Evolutionary conservation across 345 rosid species (phyloP).

Genomic region (Brassica incana): DNA sequence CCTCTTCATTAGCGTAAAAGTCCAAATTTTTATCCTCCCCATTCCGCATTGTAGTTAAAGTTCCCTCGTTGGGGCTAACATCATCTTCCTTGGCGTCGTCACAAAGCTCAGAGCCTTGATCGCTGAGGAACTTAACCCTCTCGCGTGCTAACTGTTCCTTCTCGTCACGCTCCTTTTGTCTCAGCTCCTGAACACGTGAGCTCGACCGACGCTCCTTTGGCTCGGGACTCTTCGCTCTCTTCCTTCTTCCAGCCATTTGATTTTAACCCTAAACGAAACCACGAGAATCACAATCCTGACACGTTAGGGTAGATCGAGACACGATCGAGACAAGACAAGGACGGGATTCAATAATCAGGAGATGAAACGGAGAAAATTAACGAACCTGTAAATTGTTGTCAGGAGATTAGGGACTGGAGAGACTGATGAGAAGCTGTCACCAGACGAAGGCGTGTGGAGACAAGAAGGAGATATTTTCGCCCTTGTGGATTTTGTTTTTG

Average conservation of each 20-base stretch:
- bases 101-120: background rate
- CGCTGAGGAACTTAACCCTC: conserved; percentile 46
- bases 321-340: background rate
- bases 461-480: background rate
- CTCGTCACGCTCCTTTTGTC: conserved; percentile 43
- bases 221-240: background rate
- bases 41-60: conserved; percentile 18
- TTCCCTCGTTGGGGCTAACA: background rate
- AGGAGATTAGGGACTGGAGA: background rate
- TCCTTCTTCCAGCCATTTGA: conserved; percentile 18
- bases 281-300: conserved; percentile 2
- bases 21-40: background rate
- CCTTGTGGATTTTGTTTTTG: background rate
- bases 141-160: conserved; percentile 50
- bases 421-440: background rate
- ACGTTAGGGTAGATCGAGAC: background rate
- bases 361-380: background rate
- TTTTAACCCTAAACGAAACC: background rate
- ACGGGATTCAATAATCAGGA: background rate
- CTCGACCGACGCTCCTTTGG: conserved; percentile 41
- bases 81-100: conserved; percentile 11
- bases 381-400: background rate
- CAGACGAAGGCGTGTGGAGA: conserved; percentile 5
- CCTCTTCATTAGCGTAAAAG: conserved; percentile 34
- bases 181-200: conserved; percentile 41